A percentile compares a stretch with the other conserved stretches of the same genome.
Evolutionary conservation across 495 filamentous ascomycete genomes (phyloP).

Genomic region (Penicilliopsis zonata): DNA sequence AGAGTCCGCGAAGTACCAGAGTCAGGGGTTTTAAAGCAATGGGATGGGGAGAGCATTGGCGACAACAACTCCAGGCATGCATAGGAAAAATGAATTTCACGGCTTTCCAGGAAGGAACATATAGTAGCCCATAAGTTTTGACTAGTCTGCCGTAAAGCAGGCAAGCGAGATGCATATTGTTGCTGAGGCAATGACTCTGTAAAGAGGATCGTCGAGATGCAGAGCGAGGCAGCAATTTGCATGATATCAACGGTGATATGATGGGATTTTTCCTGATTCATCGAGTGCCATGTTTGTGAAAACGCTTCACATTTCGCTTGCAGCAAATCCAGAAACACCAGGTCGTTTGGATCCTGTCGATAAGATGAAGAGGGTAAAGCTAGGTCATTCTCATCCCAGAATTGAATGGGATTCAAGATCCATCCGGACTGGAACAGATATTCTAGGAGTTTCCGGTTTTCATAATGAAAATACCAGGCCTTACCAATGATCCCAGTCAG

Average conservation of each 20-base stretch:
- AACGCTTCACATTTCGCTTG: constrained; percentile 31
- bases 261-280: constrained; percentile 26
- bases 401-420: constrained; percentile 12
- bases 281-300: constrained; percentile 28
- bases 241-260: constrained; percentile 34
- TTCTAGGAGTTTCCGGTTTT: constrained; percentile 19
- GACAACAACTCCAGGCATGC: constrained; percentile 23
- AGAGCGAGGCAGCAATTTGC: constrained; percentile 35
- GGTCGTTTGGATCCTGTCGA: constrained; percentile 27
- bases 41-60: constrained; percentile 16
- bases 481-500: constrained; percentile 17
- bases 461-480: constrained; percentile 25
- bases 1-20: constrained; percentile 11
- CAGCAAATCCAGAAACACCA: constrained; percentile 31
- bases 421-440: constrained; percentile 23
- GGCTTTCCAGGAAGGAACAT: constrained; percentile 19
- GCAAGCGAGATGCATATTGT: constrained; percentile 12
- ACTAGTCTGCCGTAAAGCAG: constrained; percentile 19
- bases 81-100: constrained; percentile 16
- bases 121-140: constrained; percentile 21
- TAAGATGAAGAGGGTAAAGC: constrained; percentile 11
- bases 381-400: constrained; percentile 14
- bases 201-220: constrained; percentile 22
- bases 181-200: constrained; percentile 21
- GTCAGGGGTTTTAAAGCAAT: constrained; percentile 6